Conservation (phyloP, 768 basidiomycete species). For the Melanogaster broomeanus region DNA sequence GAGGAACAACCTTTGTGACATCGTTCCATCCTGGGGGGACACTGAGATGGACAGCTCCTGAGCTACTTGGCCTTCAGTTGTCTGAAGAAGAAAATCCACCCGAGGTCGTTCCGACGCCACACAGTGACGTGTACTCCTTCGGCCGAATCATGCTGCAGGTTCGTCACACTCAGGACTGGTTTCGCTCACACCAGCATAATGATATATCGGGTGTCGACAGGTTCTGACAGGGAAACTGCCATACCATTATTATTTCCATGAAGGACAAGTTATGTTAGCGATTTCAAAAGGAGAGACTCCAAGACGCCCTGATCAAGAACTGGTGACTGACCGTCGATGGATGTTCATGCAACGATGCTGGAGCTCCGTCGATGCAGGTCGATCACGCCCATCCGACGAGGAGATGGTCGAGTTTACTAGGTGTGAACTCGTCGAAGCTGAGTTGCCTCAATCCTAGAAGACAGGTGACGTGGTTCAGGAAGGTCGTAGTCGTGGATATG, state of each 20-base stretch:
- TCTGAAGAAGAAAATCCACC: not conserved
- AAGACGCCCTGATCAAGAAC: not conserved
- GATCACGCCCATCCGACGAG: conserved; percentile 1
- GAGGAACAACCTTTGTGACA: conserved; percentile 36
- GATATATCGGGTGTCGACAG: not conserved
- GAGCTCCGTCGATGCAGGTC: not conserved
- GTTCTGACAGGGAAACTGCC: conserved; percentile 6
- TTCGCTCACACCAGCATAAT: not conserved
- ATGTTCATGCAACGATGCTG: conserved; percentile 8
- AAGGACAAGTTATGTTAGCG: not conserved
- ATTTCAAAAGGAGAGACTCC: conserved; percentile 1
- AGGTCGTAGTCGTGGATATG: too few relatives aligned
- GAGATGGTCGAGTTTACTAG: not conserved
- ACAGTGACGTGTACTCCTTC: conserved; percentile 10
- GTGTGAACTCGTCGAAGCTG: not conserved
- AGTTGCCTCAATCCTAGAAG: too few relatives aligned
- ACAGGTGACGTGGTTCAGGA: too few relatives aligned
- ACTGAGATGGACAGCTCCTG: conserved; percentile 9
- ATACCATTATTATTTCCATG: conserved; percentile 1
- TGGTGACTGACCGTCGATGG: conserved; percentile 2
- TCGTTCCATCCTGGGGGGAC: conserved; percentile 7
- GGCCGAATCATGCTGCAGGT: conserved; percentile 7
- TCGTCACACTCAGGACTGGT: not conserved
- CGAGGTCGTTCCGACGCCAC: not conserved
- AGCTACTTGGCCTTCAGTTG: not conserved